Percentiles rank a stretch among this genome's conserved stretches.
phyloP scores from a whole-genome alignment of 768 basidiomycete species.

The Hypholoma fasciculare region DNA sequence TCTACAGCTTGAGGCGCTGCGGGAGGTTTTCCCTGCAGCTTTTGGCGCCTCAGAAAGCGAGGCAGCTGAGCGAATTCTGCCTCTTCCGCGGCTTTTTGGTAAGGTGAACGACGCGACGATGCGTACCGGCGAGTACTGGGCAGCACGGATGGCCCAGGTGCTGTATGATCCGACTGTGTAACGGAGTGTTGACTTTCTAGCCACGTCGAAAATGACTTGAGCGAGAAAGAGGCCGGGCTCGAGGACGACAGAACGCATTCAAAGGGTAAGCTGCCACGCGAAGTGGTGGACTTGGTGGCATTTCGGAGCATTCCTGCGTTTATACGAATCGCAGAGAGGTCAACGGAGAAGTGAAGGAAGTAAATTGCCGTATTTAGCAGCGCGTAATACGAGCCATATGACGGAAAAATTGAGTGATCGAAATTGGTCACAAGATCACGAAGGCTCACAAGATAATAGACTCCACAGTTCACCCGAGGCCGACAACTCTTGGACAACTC shows the following conservation, averaged over 20 bases:
- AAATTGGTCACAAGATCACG: slow-evolving; percentile 14
- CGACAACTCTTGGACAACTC: not conserved
- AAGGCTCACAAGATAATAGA: not conserved
- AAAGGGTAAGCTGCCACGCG: not conserved
- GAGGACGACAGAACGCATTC: slow-evolving; percentile 1
- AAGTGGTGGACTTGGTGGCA: slow-evolving; percentile 3
- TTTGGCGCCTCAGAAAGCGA: slow-evolving; percentile 22
- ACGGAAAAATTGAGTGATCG: slow-evolving; percentile 17
- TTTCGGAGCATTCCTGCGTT: slow-evolving; percentile 16
- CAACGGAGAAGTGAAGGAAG: not conserved
- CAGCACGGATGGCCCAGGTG: not conserved
- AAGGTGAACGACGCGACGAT: slow-evolving; percentile 15
- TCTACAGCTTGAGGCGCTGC: slow-evolving; percentile 3
- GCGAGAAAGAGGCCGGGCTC: not conserved
- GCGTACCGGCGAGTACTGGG: slow-evolving; percentile 13
- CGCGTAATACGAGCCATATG: slow-evolving; percentile 1
- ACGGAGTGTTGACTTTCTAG: slow-evolving; percentile 15
- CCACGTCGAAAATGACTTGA: slow-evolving; percentile 20
- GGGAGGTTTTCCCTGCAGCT: slow-evolving; percentile 6
- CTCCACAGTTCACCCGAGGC: not conserved
- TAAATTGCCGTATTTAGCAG: slow-evolving; percentile 1
- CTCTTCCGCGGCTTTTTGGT: slow-evolving; percentile 1
- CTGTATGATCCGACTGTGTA: not conserved
- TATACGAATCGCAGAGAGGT: not conserved
- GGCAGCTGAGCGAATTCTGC: slow-evolving; percentile 14